A percentile compares a stretch with the other conserved stretches of the same genome.
phyloP scores from a whole-genome alignment of 2,329 filamentous ascomycete species.

The Orbilia blumenaviensis region DNA sequence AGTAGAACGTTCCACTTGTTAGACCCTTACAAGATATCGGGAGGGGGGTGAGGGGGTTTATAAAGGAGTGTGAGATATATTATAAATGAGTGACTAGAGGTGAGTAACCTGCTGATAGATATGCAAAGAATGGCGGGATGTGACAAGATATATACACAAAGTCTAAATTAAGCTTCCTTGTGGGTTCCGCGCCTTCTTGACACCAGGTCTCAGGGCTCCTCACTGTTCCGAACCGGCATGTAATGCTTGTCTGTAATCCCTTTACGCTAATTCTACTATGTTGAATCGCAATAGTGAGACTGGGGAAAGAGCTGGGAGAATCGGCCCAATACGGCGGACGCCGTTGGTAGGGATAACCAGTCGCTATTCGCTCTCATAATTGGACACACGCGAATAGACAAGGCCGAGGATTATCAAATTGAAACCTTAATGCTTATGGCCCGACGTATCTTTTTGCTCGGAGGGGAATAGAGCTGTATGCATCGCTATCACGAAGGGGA shows the following conservation, averaged over 20 bases:
- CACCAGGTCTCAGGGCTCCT: conserved; percentile 27
- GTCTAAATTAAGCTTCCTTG: conserved; percentile 51
- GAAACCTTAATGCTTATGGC: conserved; percentile 44
- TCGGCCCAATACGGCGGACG: conserved; percentile 5
- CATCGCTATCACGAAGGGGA: background rate
- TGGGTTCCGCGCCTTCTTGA: conserved; percentile 24
- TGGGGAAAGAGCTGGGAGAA: conserved; percentile 46
- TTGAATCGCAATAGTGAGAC: conserved; percentile 50
- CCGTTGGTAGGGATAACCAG: conserved; percentile 34
- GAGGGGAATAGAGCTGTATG: conserved; percentile 9
- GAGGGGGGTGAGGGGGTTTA: background rate
- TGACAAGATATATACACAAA: conserved; percentile 47
- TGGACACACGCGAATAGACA: background rate
- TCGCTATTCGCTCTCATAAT: conserved; percentile 22
- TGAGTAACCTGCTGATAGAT: background rate
- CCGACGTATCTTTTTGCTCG: conserved; percentile 23
- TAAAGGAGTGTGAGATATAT: conserved; percentile 4
- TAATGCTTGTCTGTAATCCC: conserved; percentile 40
- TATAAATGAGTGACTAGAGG: conserved; percentile 26
- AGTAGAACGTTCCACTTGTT: conserved; percentile 5
- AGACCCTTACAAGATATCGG: background rate
- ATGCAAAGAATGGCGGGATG: conserved; percentile 19
- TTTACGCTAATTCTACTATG: conserved; percentile 43
- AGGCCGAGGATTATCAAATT: background rate
- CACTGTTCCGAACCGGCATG: conserved; percentile 30